Evolutionary conservation across 192 early-diverging fungal species (phyloP).

Genomic region (Coemansia sp.): DNA sequence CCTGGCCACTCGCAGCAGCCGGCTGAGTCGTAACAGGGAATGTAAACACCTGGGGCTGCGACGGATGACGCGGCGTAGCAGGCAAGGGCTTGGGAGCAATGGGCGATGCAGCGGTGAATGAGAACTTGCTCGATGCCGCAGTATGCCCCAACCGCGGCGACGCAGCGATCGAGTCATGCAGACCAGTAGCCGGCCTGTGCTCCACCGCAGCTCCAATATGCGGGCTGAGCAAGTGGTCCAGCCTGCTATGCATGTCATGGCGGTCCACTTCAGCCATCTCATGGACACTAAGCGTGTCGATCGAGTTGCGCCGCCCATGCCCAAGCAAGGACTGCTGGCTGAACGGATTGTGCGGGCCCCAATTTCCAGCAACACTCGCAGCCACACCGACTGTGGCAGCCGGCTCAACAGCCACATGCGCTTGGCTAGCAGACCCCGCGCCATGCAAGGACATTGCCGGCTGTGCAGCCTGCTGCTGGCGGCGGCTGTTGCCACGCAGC

Average conservation of each 20-base stretch:
- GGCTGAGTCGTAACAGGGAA: constrained; percentile 19
- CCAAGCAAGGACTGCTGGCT: constrained; percentile 12
- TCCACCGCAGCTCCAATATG: constrained; percentile 5
- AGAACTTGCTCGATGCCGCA: constrained; percentile 40
- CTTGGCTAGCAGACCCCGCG: background rate
- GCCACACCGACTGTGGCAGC: background rate
- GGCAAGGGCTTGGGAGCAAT: constrained; percentile 33
- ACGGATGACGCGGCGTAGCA: constrained; percentile 22
- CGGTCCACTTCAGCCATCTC: constrained; percentile 51
- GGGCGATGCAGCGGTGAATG: constrained; percentile 20
- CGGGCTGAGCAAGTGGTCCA: constrained; percentile 39
- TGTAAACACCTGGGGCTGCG: constrained; percentile 33
- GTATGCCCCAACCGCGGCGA: constrained; percentile 1
- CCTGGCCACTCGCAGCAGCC: background rate
- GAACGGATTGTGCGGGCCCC: constrained; percentile 28
- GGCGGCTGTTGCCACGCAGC: constrained; percentile 18
- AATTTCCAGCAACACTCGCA: constrained; percentile 1
- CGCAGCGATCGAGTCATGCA: constrained; percentile 13
- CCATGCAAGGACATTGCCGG: background rate
- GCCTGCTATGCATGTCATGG: constrained; percentile 39
- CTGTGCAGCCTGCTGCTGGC: constrained; percentile 1
- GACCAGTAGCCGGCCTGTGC: background rate
- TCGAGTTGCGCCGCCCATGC: constrained; percentile 35
- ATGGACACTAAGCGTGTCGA: constrained; percentile 51
- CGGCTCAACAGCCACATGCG: background rate